phyloP scores from a whole-genome alignment of 2,329 filamentous ascomycete species.

The Coleophoma cylindrospora region DNA sequence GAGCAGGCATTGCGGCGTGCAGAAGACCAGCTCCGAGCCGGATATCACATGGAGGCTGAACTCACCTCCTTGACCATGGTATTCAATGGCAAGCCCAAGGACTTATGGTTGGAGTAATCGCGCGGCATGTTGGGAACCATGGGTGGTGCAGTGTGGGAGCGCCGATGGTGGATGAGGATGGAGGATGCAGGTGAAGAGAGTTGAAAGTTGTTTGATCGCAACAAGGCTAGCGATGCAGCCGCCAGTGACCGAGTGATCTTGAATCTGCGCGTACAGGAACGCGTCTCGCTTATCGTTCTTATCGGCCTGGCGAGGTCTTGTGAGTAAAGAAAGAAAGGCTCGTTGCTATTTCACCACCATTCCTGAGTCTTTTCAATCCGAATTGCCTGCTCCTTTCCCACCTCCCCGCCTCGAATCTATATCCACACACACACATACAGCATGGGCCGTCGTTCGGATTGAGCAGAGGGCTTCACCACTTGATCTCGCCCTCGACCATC shows the following conservation, averaged over 20 bases:
- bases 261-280: background rate
- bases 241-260: background rate
- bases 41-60: constrained; percentile 8
- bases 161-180: background rate
- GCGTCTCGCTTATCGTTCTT: background rate
- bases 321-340: too few species aligned
- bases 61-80: constrained; percentile 64
- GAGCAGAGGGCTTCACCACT: background rate
- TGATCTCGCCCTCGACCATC: background rate
- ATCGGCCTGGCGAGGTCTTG: too few species aligned
- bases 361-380: too few species aligned
- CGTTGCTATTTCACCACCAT: too few species aligned
- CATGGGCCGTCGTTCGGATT: too few species aligned
- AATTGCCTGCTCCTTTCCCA: too few species aligned
- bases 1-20: background rate
- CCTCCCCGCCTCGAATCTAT: too few species aligned
- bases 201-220: background rate
- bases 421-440: too few species aligned
- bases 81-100: constrained; percentile 61
- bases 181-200: background rate
- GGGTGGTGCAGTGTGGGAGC: background rate
- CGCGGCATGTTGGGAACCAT: constrained; percentile 29
- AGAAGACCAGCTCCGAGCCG: constrained; percentile 2
- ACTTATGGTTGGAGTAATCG: constrained; percentile 57
- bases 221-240: background rate